Conservation (phyloP, 306 rosid genomes). For the Betula pendula region DNA sequence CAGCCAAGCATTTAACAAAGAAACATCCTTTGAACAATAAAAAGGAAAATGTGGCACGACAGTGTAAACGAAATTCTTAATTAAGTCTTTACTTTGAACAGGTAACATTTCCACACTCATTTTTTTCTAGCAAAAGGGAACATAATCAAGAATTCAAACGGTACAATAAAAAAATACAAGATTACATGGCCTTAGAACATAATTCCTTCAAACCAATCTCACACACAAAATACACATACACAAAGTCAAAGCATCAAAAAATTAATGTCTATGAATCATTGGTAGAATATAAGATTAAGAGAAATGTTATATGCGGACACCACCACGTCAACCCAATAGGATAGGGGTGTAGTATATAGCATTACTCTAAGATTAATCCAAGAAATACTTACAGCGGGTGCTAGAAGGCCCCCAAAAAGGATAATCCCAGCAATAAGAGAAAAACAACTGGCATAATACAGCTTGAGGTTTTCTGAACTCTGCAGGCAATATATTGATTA, state of each 20-base stretch:
- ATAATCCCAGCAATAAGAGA: slow-evolving; percentile 82
- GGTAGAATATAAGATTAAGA: slow-evolving; percentile 1
- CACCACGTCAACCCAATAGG: too few species aligned
- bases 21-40: slow-evolving; percentile 8
- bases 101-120: neutral
- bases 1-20: neutral
- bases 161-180: neutral
- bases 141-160: too few species aligned
- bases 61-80: neutral
- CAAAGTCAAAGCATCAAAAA: neutral
- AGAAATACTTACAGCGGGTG: slow-evolving; percentile 73
- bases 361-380: neutral
- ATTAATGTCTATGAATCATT: neutral
- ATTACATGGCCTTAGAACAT: neutral
- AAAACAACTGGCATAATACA: slow-evolving; percentile 81
- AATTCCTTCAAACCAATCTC: neutral
- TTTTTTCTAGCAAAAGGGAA: slow-evolving; percentile 8
- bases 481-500: slow-evolving; percentile 47
- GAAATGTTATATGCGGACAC: neutral
- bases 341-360: too few species aligned
- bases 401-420: slow-evolving; percentile 90
- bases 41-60: slow-evolving; percentile 10
- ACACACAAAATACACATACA: neutral
- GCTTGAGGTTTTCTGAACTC: slow-evolving; percentile 85
- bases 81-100: neutral